Percentiles rank a stretch among this genome's conserved stretches.
phyloP scores from a whole-genome alignment of 306 rosid genomes.

The Inga laurina region DNA sequence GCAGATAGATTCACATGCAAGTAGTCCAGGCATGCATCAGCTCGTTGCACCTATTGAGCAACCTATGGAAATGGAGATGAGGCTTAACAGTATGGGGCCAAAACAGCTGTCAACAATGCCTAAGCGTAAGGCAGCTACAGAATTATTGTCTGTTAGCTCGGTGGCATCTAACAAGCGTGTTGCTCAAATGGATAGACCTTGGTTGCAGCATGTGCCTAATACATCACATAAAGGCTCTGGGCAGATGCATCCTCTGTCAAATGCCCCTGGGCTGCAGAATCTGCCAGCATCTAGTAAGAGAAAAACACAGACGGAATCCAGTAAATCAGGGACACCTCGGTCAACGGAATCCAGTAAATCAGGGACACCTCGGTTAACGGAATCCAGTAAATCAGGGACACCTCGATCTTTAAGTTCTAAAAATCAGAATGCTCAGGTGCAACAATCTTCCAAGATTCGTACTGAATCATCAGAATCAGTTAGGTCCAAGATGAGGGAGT shows the following conservation, averaged over 20 bases:
- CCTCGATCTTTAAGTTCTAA: slow-evolving; percentile 59
- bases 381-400: slow-evolving; percentile 53
- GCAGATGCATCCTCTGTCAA: slow-evolving; percentile 47
- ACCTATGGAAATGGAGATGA: slow-evolving; percentile 44
- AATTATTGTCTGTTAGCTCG: slow-evolving; percentile 37
- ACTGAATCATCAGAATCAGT: slow-evolving; percentile 75
- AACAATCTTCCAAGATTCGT: slow-evolving; percentile 58
- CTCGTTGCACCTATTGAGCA: slow-evolving; percentile 37
- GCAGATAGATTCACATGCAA: slow-evolving; percentile 35
- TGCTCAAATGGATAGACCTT: slow-evolving; percentile 64
- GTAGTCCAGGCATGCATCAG: slow-evolving; percentile 41
- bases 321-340: slow-evolving; percentile 66
- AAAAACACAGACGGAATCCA: slow-evolving; percentile 57
- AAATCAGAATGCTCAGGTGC: slow-evolving; percentile 48
- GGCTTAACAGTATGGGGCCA: slow-evolving; percentile 34
- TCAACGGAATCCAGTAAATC: slow-evolving; percentile 53
- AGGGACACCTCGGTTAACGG: slow-evolving; percentile 64
- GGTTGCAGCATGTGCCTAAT: slow-evolving; percentile 69
- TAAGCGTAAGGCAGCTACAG: slow-evolving; percentile 74
- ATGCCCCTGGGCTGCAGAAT: slow-evolving; percentile 42
- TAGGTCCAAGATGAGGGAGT: slow-evolving; percentile 97
- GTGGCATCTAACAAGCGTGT: slow-evolving; percentile 54
- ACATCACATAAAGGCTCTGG: slow-evolving; percentile 40
- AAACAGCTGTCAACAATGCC: slow-evolving; percentile 46
- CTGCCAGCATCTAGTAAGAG: slow-evolving; percentile 51